Evolutionary conservation across 2,329 filamentous ascomycete genomes (phyloP).

Genomic region (Fusarium sp.): DNA sequence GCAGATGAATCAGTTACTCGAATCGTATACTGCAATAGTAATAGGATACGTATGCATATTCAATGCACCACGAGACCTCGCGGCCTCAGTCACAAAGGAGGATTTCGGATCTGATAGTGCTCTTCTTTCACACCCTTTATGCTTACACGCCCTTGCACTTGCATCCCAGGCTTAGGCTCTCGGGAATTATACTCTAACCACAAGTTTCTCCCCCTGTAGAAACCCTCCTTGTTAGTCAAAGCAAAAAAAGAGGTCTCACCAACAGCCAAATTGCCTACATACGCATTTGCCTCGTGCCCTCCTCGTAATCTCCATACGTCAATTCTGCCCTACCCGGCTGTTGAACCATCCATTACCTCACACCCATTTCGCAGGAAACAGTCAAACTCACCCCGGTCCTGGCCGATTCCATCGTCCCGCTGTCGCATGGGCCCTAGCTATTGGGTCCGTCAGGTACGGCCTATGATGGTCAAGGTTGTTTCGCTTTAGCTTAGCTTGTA

Average conservation of each 20-base stretch:
- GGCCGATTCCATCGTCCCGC: slow-evolving; percentile 42
- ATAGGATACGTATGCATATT: slow-evolving; percentile 5
- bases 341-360: slow-evolving; percentile 27
- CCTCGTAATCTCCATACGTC: slow-evolving; percentile 41
- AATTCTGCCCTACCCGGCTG: slow-evolving; percentile 42
- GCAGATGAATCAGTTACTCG: not conserved
- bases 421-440: slow-evolving; percentile 38
- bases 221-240: slow-evolving; percentile 19
- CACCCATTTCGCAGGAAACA: slow-evolving; percentile 16
- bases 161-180: slow-evolving; percentile 1
- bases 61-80: slow-evolving; percentile 22
- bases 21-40: not conserved
- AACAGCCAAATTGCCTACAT: slow-evolving; percentile 10
- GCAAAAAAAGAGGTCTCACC: not conserved
- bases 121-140: slow-evolving; percentile 16
- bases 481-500: not conserved
- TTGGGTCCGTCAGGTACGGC: slow-evolving; percentile 30
- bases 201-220: slow-evolving; percentile 6
- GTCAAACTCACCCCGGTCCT: slow-evolving; percentile 29
- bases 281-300: slow-evolving; percentile 33
- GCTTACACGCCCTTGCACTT: slow-evolving; percentile 5
- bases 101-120: slow-evolving; percentile 33
- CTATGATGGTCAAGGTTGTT: slow-evolving; percentile 26
- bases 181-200: not conserved
- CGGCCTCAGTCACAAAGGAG: slow-evolving; percentile 21